Conservation (phyloP, 139 green algal genomes). For the Pleodorina starrii region DNA sequence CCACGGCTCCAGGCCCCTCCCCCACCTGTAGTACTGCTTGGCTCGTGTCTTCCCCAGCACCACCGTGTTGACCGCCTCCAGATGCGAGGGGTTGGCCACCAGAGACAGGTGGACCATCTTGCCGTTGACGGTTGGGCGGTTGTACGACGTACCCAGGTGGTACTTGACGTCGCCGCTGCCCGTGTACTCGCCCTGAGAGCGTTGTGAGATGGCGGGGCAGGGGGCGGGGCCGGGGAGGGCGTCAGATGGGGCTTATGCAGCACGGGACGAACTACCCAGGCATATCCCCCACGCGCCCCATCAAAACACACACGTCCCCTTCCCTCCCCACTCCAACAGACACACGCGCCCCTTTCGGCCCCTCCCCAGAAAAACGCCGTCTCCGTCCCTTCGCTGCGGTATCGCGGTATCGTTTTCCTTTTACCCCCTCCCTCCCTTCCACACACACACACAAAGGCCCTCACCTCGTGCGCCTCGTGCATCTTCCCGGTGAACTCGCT, state of each 20-base stretch:
- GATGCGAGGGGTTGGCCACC: conserved; percentile 96
- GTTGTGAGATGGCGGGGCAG: too few species aligned
- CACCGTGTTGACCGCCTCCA: conserved; percentile 97
- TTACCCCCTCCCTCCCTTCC: not conserved
- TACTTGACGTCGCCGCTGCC: conserved; percentile 95
- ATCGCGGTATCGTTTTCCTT: too few species aligned
- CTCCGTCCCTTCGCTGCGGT: not conserved
- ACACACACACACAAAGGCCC: not conserved
- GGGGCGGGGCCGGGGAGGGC: too few species aligned
- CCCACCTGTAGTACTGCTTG: conserved; percentile 93
- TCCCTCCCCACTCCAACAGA: too few species aligned
- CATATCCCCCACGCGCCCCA: too few species aligned
- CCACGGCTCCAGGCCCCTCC: too few species aligned
- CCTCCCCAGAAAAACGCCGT: too few species aligned
- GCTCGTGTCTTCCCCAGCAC: conserved; percentile 95
- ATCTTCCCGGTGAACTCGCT: conserved; percentile 92
- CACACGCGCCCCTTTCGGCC: too few species aligned
- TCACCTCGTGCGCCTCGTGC: conserved; percentile 51
- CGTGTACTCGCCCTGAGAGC: conserved; percentile 61
- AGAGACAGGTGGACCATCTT: conserved; percentile 95
- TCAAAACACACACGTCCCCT: too few species aligned
- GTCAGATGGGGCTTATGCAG: too few species aligned
- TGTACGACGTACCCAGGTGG: conserved; percentile 96
- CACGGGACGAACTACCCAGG: too few species aligned
- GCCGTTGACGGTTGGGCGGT: conserved; percentile 90